Evolutionary conservation across 495 filamentous ascomycete species (phyloP).

Genomic region (Xylaria curta): DNA sequence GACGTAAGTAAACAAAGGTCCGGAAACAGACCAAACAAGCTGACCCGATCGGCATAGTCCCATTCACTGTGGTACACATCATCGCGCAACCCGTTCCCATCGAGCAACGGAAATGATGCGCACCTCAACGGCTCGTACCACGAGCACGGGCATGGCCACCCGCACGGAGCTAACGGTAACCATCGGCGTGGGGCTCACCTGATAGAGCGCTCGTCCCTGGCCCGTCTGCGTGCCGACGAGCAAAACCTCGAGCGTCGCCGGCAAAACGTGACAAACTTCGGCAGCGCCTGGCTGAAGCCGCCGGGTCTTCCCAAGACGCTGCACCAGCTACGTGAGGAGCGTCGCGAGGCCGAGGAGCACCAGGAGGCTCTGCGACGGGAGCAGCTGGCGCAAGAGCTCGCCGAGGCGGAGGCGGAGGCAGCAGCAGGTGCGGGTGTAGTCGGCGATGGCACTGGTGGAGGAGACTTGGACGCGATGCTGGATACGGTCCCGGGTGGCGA

Average conservation of each 20-base stretch:
- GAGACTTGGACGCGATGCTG: slow-evolving; percentile 22
- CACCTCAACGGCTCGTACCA: slow-evolving; percentile 34
- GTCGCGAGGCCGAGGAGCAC: slow-evolving; percentile 80
- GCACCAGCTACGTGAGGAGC: slow-evolving; percentile 77
- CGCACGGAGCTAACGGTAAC: slow-evolving; percentile 27
- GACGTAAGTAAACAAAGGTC: slow-evolving; percentile 61
- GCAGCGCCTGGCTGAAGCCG: slow-evolving; percentile 78
- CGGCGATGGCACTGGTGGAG: slow-evolving; percentile 38
- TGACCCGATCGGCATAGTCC: slow-evolving; percentile 52
- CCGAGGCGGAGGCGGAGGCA: slow-evolving; percentile 58
- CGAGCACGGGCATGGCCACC: slow-evolving; percentile 31
- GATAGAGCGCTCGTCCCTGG: slow-evolving; percentile 59
- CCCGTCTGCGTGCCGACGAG: slow-evolving; percentile 72
- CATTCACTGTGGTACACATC: slow-evolving; percentile 75
- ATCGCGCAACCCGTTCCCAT: slow-evolving; percentile 52
- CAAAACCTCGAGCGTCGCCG: slow-evolving; percentile 69
- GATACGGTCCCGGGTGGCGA: slow-evolving; percentile 39
- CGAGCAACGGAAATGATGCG: slow-evolving; percentile 31
- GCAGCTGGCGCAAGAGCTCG: slow-evolving; percentile 68
- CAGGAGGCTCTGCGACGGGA: slow-evolving; percentile 72
- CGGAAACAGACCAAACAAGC: slow-evolving; percentile 25
- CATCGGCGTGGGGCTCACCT: slow-evolving; percentile 37
- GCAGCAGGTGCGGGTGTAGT: slow-evolving; percentile 42
- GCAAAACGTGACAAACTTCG: slow-evolving; percentile 74
- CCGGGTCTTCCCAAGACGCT: slow-evolving; percentile 78